phyloP scores from a whole-genome alignment of 148 eudicot species.

The Spergularia bocconei region DNA sequence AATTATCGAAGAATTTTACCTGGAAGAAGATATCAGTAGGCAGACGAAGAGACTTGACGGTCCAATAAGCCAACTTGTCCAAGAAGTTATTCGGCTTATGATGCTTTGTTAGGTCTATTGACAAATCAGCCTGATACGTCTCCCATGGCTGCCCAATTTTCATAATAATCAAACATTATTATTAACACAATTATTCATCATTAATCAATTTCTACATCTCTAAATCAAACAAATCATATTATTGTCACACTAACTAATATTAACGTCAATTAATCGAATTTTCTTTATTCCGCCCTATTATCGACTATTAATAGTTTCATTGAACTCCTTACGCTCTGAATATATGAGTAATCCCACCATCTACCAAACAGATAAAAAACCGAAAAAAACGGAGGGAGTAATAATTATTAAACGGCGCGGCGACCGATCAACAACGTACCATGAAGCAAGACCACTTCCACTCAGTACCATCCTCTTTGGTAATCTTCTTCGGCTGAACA shows the following conservation, averaged over 20 bases:
- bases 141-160: conserved; percentile 61
- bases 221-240: background rate
- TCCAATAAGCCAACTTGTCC: conserved; percentile 65
- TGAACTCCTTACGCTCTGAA: too few species aligned
- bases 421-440: conserved; percentile 31
- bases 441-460: conserved; percentile 84
- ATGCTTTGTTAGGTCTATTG: conserved; percentile 71
- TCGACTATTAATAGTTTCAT: too few species aligned
- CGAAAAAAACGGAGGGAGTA: too few species aligned
- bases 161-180: background rate
- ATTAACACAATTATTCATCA: background rate
- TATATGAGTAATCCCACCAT: too few species aligned
- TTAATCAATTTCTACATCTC: background rate
- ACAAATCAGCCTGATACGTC: conserved; percentile 52
- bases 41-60: conserved; percentile 60
- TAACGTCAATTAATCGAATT: background rate
- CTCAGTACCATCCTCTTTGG: conserved; percentile 66
- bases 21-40: conserved; percentile 74
- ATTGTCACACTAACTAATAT: background rate
- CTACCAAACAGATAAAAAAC: too few species aligned
- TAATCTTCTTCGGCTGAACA: conserved; percentile 39
- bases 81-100: conserved; percentile 49
- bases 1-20: conserved; percentile 29
- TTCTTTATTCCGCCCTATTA: too few species aligned
- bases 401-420: too few species aligned